Base-by-base conservation (phyloP, 371 early-diverging fungal species). In the Vittaforma corneae region DNA sequence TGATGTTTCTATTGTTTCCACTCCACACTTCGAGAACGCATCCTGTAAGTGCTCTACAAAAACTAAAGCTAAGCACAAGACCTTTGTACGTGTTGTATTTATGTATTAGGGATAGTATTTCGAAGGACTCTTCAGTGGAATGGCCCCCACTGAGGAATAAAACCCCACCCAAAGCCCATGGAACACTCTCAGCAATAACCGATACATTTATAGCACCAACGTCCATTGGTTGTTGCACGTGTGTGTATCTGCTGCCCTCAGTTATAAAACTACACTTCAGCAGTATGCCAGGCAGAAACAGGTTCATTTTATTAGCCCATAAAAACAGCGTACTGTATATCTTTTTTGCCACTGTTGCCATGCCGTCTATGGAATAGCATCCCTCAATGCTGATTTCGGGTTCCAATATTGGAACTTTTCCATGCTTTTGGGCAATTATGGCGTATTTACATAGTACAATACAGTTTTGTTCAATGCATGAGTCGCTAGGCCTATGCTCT, bases 111-210 rank as follows among this genome's bases (percentile, higher is more conserved):
- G 82, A 76, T 2, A 85, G 75, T 68, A 84, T 82, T 33, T 75
- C 53, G 22, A 84, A 83, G 59, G 84, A 82, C 33, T 81, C 75
- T 54, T 83, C 83, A 64, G 81, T 78, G 50, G 81, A 75, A 68
- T 85, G 85, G 33, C 85, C 85, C 40, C 85, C 85, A 65, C 82
- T 82, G 29, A 85, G 74, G 81, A 85, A 85, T 24, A 84, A 82
- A 57, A 85, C 72, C 29, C 84, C 85, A 30, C 83, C 83, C 18
- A 85, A 78, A 46, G 81, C 81, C 37, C 81, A 62, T 38, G 85
- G 85, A 40, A 85, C 81, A 24, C 83, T 80, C 54, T 80, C 72
- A 61, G 79, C 74, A 32, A 85, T 71, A 4, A 81, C 81, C 34
- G 78, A 71, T 52, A 81, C 74, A 38, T 84, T 85, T 24, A 80